Evolutionary conservation across 2,329 filamentous ascomycete species (phyloP), one percentile per base, ranked within the genome.

Genomic region (Colletotrichum orchidophilum): DNA sequence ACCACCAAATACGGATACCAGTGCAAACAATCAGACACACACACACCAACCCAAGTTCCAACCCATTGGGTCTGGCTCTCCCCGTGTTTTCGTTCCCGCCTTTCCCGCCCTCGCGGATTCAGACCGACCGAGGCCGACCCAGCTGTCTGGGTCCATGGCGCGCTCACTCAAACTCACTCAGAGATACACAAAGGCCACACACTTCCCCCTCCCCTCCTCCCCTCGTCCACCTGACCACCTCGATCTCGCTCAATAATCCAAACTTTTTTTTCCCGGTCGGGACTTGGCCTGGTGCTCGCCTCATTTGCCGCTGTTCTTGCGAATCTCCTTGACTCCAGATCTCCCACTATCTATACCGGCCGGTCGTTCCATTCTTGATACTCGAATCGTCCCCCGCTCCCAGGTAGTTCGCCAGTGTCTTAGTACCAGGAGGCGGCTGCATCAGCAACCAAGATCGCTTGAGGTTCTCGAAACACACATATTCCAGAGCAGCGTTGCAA

Each of bases 21-120:
- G 39, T 49, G 31, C 58, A 70, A 50, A 62, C 63, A 67, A 42
- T 31, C 46, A 33, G 57, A 68, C 64, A 66, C 49, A n/a, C n/a
- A n/a, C n/a, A 46, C 64, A 63, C 35, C 53, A 61, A 71, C 58
- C 60, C 49, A 53, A 60, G 39, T 46, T 39, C 57, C 67, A 61
- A 67, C 63, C 67, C 33, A 61, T 62, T 66, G 67, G 67, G 63
- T 71, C 63, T 61, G 54, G 27, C n/a, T 46, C 68, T 59, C 67
- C 67, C 64, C 58, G 58, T 71, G 39, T 63, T 68, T 68, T 59
- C 58, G 64, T 71, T 68, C 68, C 58, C 68, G 68, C 63, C 63
- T 62, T 63, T 71, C 68, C 68, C 68, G 68, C 68, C 64, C 33
- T 71, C 52, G 68, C 58, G 68, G 68, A 63, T 52, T 71, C 58